phyloP scores from a whole-genome alignment of 257 asterid genomes.

The Ajuga chamaepitys region DNA sequence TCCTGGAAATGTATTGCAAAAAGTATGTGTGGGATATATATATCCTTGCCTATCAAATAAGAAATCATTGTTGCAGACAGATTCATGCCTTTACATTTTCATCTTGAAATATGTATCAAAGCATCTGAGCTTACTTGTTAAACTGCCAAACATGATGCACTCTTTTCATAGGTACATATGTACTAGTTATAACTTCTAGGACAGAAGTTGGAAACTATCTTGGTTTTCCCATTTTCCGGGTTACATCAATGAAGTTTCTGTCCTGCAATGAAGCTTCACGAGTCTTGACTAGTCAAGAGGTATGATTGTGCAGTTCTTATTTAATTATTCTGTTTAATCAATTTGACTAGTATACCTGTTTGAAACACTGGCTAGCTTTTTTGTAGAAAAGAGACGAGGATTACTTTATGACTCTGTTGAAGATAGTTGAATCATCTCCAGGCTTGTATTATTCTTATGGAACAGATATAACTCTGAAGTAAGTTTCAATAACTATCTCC shows the following conservation, averaged over 20 bases:
- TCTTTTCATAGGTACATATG: conserved; percentile 45
- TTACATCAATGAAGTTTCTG: conserved; percentile 72
- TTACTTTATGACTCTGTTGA: conserved; percentile 77
- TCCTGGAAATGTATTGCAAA: no score
- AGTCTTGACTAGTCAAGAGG: conserved; percentile 60
- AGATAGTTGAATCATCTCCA: conserved; percentile 81
- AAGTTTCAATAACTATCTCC: conserved; percentile 20
- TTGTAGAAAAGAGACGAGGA: conserved; percentile 75
- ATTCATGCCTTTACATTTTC: neutral
- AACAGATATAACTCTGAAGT: conserved; percentile 85
- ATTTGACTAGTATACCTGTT: conserved; percentile 4
- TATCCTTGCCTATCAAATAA: no score
- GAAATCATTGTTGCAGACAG: no score
- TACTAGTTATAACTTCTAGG: conserved; percentile 76
- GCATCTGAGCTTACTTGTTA: neutral
- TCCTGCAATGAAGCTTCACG: conserved; percentile 74
- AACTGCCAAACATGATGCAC: conserved; percentile 7
- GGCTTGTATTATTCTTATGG: conserved; percentile 89
- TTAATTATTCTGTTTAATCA: neutral
- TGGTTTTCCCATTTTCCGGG: conserved; percentile 72
- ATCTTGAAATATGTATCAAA: neutral
- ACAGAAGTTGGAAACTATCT: conserved; percentile 74
- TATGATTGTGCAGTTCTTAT: conserved; percentile 21
- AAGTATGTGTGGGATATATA: no score
- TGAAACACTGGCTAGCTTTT: conserved; percentile 16